These are phyloP conservation scores for Coriolopsis trogii DNA, from an alignment of 1,284 basidiomycete genomes.

Conservation along the genomic window DNA sequence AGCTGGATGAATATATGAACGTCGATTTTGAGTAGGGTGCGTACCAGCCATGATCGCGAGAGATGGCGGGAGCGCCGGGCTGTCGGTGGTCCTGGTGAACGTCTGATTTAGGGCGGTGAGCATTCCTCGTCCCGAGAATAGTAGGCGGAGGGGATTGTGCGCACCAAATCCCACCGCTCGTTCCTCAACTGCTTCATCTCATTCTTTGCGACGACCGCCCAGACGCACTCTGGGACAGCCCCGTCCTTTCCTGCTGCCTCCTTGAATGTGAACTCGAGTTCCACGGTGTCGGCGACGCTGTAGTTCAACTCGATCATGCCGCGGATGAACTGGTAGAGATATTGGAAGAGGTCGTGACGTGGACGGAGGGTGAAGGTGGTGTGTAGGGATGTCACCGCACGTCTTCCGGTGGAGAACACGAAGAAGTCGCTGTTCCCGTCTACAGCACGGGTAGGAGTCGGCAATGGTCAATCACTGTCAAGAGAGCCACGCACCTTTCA, in stretches of 20 bases:
- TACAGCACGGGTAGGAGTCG: constrained; percentile 39
- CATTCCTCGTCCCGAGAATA: not conserved
- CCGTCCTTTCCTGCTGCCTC: constrained; percentile 37
- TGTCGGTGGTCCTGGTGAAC: constrained; percentile 79
- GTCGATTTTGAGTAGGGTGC: not conserved
- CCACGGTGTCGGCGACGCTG: constrained; percentile 65
- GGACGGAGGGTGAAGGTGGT: constrained; percentile 78
- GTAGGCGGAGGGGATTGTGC: constrained; percentile 40
- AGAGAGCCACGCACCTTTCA: constrained; percentile 26
- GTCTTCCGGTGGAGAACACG: constrained; percentile 84
- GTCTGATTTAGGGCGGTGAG: constrained; percentile 46
- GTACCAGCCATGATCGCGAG: constrained; percentile 76
- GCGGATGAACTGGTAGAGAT: constrained; percentile 60
- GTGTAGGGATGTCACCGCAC: constrained; percentile 76
- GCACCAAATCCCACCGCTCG: constrained; percentile 84
- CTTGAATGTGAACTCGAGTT: constrained; percentile 78
- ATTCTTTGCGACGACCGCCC: constrained; percentile 82
- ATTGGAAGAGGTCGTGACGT: constrained; percentile 79
- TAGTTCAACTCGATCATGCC: constrained; percentile 77
- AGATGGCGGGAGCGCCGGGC: constrained; percentile 55
- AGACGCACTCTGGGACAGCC: constrained; percentile 71
- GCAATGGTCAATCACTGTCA: not conserved
- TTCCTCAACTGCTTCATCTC: constrained; percentile 71
- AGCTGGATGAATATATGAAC: not conserved
- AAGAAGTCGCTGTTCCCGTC: constrained; percentile 83